These are phyloP conservation scores for Neurospora intermedia DNA, from an alignment of 495 filamentous ascomycete genomes.

Conservation along the genomic window DNA sequence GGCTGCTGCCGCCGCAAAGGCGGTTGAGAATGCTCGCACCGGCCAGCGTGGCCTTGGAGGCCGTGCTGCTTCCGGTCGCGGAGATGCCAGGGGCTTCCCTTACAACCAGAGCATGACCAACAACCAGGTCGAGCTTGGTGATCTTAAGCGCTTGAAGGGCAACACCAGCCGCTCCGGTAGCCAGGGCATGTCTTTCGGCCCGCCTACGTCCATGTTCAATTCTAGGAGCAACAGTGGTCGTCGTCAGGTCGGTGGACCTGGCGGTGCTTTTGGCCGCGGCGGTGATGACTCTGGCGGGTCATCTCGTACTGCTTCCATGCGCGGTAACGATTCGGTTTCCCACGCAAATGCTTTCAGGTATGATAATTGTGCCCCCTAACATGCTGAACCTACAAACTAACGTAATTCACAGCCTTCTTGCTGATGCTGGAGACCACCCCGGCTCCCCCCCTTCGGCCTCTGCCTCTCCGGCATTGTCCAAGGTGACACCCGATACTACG, in stretches of 20 bases:
- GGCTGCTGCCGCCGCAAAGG: conserved; percentile 61
- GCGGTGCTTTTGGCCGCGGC: conserved; percentile 55
- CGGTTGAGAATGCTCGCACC: conserved; percentile 48
- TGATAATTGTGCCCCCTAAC: conserved; percentile 19
- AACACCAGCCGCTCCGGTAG: conserved; percentile 42
- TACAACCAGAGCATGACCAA: conserved; percentile 47
- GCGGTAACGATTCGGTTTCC: conserved; percentile 53
- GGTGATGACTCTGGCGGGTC: conserved; percentile 65
- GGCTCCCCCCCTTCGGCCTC: conserved; percentile 55
- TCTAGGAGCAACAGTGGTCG: conserved; percentile 74
- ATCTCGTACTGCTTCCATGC: conserved; percentile 73
- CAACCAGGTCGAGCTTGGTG: conserved; percentile 79
- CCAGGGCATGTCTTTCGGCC: conserved; percentile 59
- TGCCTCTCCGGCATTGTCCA: conserved; percentile 48
- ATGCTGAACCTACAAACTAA: conserved; percentile 17
- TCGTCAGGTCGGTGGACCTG: conserved; percentile 53
- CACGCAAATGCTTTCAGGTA: conserved; percentile 88
- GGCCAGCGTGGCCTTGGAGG: conserved; percentile 52
- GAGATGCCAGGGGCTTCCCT: conserved; percentile 75
- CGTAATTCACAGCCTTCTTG: conserved; percentile 29
- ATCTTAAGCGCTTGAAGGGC: conserved; percentile 68
- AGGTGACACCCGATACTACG: conserved; percentile 49
- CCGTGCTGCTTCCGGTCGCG: conserved; percentile 63
- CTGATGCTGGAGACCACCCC: conserved; percentile 41
- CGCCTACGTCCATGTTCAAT: conserved; percentile 62